Conservation (phyloP, 345 rosid species). For the Eucalyptus regnans region DNA sequence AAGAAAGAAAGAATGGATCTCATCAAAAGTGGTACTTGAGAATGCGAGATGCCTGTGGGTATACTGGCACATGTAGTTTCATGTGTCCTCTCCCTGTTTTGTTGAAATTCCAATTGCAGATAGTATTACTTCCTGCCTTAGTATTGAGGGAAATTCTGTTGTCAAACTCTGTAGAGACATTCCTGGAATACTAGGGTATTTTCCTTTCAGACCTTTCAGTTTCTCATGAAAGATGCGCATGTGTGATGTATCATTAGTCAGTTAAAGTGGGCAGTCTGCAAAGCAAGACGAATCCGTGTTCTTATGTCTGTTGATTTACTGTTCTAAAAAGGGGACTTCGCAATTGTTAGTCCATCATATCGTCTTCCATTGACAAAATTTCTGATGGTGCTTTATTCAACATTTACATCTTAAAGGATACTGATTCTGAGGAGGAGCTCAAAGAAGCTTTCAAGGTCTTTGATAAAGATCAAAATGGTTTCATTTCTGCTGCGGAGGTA, state of each 20-base stretch:
- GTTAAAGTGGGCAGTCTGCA: background rate
- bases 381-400: background rate
- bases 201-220: background rate
- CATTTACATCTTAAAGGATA: slow-evolving; percentile 10
- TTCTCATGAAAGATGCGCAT: background rate
- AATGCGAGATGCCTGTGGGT: background rate
- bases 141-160: background rate
- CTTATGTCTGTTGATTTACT: background rate
- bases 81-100: background rate
- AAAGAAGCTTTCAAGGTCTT: slow-evolving; percentile 32
- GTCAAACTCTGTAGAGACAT: background rate
- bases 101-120: background rate
- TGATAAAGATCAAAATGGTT: slow-evolving; percentile 44
- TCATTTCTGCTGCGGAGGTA: slow-evolving; percentile 36
- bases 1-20: background rate
- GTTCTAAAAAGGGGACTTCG: background rate
- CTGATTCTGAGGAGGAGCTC: slow-evolving; percentile 36
- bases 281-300: background rate
- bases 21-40: background rate
- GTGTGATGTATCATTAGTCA: background rate
- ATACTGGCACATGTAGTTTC: background rate
- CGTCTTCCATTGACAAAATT: background rate
- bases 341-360: background rate
- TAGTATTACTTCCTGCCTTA: background rate
- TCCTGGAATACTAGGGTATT: background rate